Evolutionary conservation across 2,329 filamentous ascomycete genomes (phyloP).

Genomic region (Fusarium sp.): DNA sequence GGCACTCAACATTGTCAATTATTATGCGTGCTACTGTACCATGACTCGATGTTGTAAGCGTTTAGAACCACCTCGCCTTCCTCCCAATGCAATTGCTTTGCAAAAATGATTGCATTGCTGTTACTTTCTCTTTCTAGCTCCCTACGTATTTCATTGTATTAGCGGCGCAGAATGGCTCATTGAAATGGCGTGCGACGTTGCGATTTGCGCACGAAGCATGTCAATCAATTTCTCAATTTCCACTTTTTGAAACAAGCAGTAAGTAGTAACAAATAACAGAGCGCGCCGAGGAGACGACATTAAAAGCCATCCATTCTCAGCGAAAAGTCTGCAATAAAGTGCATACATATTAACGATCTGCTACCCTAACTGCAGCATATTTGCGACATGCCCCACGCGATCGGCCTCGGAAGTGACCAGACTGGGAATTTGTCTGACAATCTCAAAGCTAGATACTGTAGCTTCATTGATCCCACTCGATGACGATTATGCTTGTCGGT

Average conservation of each 20-base stretch:
- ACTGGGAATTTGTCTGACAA: constrained; percentile 33
- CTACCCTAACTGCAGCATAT: constrained; percentile 15
- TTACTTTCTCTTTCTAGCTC: constrained; percentile 9
- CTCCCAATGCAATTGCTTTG: constrained; percentile 11
- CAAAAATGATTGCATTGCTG: constrained; percentile 12
- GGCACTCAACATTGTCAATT: not conserved
- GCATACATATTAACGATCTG: constrained; percentile 26
- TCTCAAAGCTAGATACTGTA: constrained; percentile 8
- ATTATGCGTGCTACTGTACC: constrained; percentile 11
- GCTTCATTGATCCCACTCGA: constrained; percentile 31
- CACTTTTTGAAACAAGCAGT: constrained; percentile 3
- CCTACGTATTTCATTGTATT: not conserved
- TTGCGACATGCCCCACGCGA: constrained; percentile 33
- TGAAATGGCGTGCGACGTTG: constrained; percentile 2
- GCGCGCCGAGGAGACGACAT: constrained; percentile 6
- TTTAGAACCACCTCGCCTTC: not conserved
- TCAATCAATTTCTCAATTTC: constrained; percentile 33
- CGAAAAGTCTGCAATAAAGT: constrained; percentile 8
- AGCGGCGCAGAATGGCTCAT: not conserved
- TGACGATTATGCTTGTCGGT: constrained; percentile 25
- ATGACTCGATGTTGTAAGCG: constrained; percentile 13
- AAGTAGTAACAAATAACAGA: constrained; percentile 14
- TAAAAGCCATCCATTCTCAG: constrained; percentile 12
- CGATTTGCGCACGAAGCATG: constrained; percentile 30
- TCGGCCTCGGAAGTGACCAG: constrained; percentile 28